These are phyloP conservation scores for Macrophomina phaseolina DNA, from an alignment of 2,329 filamentous ascomycete genomes.

Conservation along the genomic window DNA sequence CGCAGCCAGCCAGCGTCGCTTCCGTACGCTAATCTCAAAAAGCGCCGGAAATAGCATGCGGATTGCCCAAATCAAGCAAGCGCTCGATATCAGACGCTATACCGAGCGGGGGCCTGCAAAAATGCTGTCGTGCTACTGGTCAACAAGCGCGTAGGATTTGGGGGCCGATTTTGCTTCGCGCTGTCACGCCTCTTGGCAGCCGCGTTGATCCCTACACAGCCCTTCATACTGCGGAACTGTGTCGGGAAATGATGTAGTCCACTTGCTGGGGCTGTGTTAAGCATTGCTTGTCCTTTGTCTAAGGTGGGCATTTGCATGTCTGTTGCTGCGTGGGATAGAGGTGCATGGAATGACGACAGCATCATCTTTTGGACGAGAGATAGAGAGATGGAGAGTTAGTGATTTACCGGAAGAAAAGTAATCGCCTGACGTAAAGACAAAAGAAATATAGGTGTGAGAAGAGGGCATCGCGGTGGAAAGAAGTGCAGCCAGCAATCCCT, in stretches of 20 bases:
- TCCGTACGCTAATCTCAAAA: slow-evolving; percentile 9
- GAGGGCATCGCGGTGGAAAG: too few relatives aligned
- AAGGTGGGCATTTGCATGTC: not conserved
- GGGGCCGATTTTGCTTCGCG: slow-evolving; percentile 7
- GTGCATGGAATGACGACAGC: too few relatives aligned
- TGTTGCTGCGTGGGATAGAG: not conserved
- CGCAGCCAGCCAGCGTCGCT: not conserved
- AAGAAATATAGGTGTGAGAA: too few relatives aligned
- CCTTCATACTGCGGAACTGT: not conserved
- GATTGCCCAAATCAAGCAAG: not conserved
- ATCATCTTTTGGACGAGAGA: too few relatives aligned
- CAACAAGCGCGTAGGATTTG: slow-evolving; percentile 8
- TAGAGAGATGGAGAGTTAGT: not conserved
- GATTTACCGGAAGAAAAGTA: not conserved
- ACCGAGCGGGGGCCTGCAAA: not conserved
- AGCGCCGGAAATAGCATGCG: not conserved
- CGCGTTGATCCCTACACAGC: slow-evolving; percentile 2
- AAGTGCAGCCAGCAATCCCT: too few relatives aligned
- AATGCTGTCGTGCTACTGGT: slow-evolving; percentile 4
- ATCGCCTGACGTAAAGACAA: too few relatives aligned
- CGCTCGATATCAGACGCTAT: not conserved
- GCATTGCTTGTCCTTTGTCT: not conserved
- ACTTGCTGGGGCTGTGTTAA: not conserved
- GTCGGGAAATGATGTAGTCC: not conserved
- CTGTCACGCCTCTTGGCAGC: not conserved